A percentile compares a stretch with the other conserved stretches of the same genome.
These are phyloP conservation scores for Brassica juncea DNA, from an alignment of 345 rosid species.

Conservation along the genomic window DNA sequence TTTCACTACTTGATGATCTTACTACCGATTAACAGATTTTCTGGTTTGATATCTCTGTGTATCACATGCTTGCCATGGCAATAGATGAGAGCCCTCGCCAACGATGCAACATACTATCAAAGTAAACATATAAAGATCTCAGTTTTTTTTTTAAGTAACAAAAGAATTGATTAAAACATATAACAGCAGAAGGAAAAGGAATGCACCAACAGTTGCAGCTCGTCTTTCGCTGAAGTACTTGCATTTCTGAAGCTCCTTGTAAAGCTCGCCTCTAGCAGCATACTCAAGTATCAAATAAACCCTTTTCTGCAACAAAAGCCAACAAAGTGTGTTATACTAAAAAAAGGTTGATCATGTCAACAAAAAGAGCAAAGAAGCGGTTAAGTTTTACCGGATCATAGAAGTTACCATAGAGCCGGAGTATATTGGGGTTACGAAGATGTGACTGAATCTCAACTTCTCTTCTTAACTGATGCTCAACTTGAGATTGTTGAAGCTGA, in stretches of 20 bases:
- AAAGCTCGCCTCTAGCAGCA: conserved; percentile 89
- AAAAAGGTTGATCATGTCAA: background rate
- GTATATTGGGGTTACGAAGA: conserved; percentile 83
- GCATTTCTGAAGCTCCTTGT: conserved; percentile 89
- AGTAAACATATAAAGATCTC: background rate
- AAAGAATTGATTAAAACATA: too few species aligned
- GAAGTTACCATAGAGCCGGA: conserved; percentile 89
- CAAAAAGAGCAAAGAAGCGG: background rate
- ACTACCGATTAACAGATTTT: conserved; percentile 72
- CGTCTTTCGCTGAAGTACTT: conserved; percentile 89
- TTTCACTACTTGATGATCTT: too few species aligned
- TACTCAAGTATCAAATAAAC: conserved; percentile 91
- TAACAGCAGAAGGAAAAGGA: too few species aligned
- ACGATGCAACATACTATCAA: conserved; percentile 4
- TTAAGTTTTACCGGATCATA: conserved; percentile 76
- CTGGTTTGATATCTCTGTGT: conserved; percentile 77
- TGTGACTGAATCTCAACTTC: conserved; percentile 98
- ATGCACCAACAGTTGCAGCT: conserved; percentile 61
- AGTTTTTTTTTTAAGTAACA: too few species aligned
- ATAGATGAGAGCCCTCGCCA: background rate
- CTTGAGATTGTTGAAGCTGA: conserved; percentile 93
- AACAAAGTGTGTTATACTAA: background rate
- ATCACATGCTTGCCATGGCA: background rate
- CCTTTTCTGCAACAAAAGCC: conserved; percentile 61
- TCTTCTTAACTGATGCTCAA: conserved; percentile 93